Evolutionary conservation across 2,329 filamentous ascomycete genomes (phyloP).

Genomic region (Capronia americana): DNA sequence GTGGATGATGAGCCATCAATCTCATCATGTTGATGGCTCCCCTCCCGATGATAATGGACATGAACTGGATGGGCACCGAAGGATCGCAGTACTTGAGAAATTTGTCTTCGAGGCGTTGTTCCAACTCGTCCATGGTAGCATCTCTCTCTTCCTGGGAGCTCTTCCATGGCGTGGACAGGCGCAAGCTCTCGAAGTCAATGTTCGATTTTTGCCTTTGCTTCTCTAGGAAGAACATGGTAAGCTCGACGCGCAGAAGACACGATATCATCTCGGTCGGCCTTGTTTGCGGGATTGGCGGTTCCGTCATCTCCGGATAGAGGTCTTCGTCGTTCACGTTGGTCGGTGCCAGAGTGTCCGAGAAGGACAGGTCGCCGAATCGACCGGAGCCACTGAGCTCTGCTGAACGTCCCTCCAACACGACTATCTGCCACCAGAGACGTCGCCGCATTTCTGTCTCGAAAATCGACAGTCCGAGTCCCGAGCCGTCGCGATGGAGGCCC

Average conservation of each 20-base stretch:
- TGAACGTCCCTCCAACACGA: slow-evolving; percentile 55
- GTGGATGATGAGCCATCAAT: slow-evolving; percentile 55
- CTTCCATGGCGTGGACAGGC: slow-evolving; percentile 28
- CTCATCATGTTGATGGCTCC: slow-evolving; percentile 53
- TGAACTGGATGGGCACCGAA: slow-evolving; percentile 55
- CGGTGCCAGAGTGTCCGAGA: slow-evolving; percentile 54
- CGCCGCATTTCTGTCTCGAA: slow-evolving; percentile 56
- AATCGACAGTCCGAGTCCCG: slow-evolving; percentile 55
- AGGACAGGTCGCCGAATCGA: slow-evolving; percentile 31
- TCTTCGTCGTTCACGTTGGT: slow-evolving; percentile 62
- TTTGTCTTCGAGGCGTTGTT: slow-evolving; percentile 60
- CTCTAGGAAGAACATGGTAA: slow-evolving; percentile 59
- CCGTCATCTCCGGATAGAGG: slow-evolving; percentile 55
- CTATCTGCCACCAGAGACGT: slow-evolving; percentile 48
- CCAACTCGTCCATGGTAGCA: slow-evolving; percentile 50
- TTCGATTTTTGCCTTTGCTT: slow-evolving; percentile 27
- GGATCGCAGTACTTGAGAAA: slow-evolving; percentile 62
- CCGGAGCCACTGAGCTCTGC: slow-evolving; percentile 44
- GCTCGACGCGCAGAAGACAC: slow-evolving; percentile 67
- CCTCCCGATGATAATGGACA: slow-evolving; percentile 53
- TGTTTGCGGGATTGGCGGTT: slow-evolving; percentile 56
- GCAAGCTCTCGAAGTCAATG: slow-evolving; percentile 28
- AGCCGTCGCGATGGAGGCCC: slow-evolving; percentile 53
- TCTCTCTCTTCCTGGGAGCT: slow-evolving; percentile 47
- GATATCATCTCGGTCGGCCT: slow-evolving; percentile 62